phyloP scores from a whole-genome alignment of 2,329 filamentous ascomycete genomes.

The Aureobasidium sp. region DNA sequence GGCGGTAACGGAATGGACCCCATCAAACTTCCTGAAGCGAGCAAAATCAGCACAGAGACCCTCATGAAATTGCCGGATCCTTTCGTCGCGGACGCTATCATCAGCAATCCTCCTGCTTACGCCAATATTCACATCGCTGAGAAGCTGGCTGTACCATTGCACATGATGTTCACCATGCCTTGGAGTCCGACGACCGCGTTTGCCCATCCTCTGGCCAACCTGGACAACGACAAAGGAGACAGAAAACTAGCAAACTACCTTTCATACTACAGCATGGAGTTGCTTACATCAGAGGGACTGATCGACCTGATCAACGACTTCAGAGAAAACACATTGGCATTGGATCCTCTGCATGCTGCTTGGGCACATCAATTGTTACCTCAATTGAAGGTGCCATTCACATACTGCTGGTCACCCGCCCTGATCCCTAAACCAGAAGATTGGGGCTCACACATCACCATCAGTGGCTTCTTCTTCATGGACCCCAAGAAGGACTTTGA shows the following conservation, averaged over 20 bases:
- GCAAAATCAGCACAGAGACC: constrained; percentile 18
- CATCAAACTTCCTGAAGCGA: not conserved
- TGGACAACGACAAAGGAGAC: constrained; percentile 68
- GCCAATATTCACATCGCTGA: constrained; percentile 68
- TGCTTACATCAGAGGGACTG: constrained; percentile 87
- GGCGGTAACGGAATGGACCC: not conserved
- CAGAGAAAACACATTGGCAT: constrained; percentile 49
- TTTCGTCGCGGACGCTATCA: constrained; percentile 77
- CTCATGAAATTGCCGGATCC: constrained; percentile 23
- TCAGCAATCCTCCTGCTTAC: constrained; percentile 70
- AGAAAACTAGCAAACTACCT: constrained; percentile 72
- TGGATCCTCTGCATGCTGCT: constrained; percentile 70
- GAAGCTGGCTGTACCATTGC: constrained; percentile 64
- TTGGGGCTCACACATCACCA: constrained; percentile 62
- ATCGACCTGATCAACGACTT: constrained; percentile 90
- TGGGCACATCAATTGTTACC: constrained; percentile 75
- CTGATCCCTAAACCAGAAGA: constrained; percentile 72
- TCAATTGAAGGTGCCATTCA: constrained; percentile 70
- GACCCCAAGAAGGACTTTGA: constrained; percentile 52
- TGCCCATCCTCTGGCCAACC: constrained; percentile 77
- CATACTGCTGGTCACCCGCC: constrained; percentile 84
- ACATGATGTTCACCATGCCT: constrained; percentile 94
- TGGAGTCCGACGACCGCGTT: constrained; percentile 82
- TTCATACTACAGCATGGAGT: constrained; percentile 76
- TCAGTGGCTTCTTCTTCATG: constrained; percentile 72